phyloP scores from a whole-genome alignment of 2,329 filamentous ascomycete genomes.

The Neoascochyta sp. region DNA sequence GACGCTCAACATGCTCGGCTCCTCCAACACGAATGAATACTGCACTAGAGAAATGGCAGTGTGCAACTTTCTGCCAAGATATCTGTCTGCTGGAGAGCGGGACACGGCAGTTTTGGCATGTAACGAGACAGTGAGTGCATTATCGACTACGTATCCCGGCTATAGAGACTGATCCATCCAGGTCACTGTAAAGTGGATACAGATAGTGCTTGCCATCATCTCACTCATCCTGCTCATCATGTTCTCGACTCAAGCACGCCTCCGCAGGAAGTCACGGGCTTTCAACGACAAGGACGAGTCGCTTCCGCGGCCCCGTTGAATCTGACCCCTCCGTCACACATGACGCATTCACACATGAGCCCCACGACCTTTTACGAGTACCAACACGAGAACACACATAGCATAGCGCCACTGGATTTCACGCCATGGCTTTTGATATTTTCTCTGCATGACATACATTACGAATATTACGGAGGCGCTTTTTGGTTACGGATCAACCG shows the following conservation, averaged over 20 bases:
- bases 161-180: constrained; percentile 2
- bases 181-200: constrained; percentile 29
- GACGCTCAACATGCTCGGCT: constrained; percentile 16
- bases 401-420: too few species aligned
- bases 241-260: constrained; percentile 20
- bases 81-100: constrained; percentile 10
- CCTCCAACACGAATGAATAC: constrained; percentile 23
- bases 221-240: constrained; percentile 17
- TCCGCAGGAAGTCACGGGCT: constrained; percentile 20
- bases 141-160: constrained; percentile 2
- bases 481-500: too few species aligned
- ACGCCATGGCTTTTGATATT: too few species aligned
- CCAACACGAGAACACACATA: too few species aligned
- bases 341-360: too few species aligned
- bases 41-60: constrained; percentile 27
- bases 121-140: constrained; percentile 23
- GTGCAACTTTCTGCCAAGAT: constrained; percentile 21
- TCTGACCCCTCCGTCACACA: too few species aligned
- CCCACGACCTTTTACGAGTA: too few species aligned
- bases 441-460: too few species aligned
- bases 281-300: too few species aligned
- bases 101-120: constrained; percentile 18
- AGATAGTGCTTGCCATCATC: constrained; percentile 21
- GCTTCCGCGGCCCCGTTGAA: too few species aligned
- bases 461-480: too few species aligned